Percentiles rank a stretch among this genome's conserved stretches.
phyloP scores from a whole-genome alignment of 441 rosid species.

The Syzygium malaccense region DNA sequence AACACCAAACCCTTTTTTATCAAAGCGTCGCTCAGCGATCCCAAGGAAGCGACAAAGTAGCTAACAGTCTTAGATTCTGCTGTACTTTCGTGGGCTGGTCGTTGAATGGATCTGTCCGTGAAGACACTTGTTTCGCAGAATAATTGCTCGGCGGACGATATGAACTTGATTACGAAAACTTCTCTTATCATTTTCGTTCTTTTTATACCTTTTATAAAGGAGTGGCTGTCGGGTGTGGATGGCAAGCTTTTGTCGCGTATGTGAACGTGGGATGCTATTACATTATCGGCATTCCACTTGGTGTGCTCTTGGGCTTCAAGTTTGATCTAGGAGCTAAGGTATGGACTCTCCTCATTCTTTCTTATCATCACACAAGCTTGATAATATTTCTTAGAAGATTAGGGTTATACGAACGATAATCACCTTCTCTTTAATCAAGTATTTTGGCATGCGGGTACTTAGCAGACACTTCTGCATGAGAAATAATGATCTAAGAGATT shows the following conservation, averaged over 20 bases:
- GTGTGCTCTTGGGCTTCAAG: conserved; percentile 50
- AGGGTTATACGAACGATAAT: neutral
- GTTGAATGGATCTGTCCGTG: neutral
- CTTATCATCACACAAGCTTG: neutral
- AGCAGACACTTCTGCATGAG: neutral
- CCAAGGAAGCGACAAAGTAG: neutral
- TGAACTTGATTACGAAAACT: neutral
- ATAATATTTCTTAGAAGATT: neutral
- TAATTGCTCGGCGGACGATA: neutral
- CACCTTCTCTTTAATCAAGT: neutral
- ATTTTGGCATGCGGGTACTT: neutral
- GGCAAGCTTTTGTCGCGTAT: conserved; percentile 70
- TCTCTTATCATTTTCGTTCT: neutral
- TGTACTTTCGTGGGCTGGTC: neutral
- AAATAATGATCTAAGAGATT: neutral
- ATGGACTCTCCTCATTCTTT: neutral
- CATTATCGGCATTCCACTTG: conserved; percentile 46
- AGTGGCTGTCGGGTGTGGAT: conserved; percentile 67
- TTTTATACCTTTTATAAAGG: conserved; percentile 10
- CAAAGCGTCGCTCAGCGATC: neutral
- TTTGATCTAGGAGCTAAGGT: conserved; percentile 47
- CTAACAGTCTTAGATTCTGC: neutral
- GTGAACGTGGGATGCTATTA: conserved; percentile 63
- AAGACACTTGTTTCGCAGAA: neutral
- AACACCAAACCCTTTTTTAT: neutral